Conservation (phyloP, 140 eudicot genomes). For the Senecio squalidus region DNA sequence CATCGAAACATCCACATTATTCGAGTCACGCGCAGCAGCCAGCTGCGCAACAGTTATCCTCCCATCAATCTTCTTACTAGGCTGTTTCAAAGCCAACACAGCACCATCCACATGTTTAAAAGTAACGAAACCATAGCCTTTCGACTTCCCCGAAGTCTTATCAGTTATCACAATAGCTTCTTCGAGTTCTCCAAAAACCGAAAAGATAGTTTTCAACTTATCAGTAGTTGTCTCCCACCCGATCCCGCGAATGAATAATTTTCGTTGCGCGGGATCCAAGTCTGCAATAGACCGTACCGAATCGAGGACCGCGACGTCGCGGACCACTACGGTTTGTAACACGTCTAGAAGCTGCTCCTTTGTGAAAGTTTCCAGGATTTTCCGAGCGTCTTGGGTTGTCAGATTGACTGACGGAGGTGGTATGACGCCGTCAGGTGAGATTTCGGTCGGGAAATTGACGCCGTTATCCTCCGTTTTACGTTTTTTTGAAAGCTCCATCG, state of each 20-base stretch:
- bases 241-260: slow-evolving; percentile 80
- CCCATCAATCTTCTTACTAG: slow-evolving; percentile 89
- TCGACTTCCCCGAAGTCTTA: slow-evolving; percentile 50
- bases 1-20: slow-evolving; percentile 39
- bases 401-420: slow-evolving; percentile 16
- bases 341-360: slow-evolving; percentile 58
- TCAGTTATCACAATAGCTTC: slow-evolving; percentile 79
- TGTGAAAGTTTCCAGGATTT: slow-evolving; percentile 57
- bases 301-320: slow-evolving; percentile 47
- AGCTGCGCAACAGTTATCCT: slow-evolving; percentile 76
- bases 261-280: slow-evolving; percentile 55
- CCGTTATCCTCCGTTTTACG: neutral
- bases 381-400: slow-evolving; percentile 54
- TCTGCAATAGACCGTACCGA: slow-evolving; percentile 66
- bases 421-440: slow-evolving; percentile 7
- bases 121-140: slow-evolving; percentile 88
- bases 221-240: slow-evolving; percentile 84
- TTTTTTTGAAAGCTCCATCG: neutral
- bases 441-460: slow-evolving; percentile 15
- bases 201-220: slow-evolving; percentile 45
- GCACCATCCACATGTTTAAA: slow-evolving; percentile 80
- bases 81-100: slow-evolving; percentile 54
- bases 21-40: slow-evolving; percentile 51
- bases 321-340: slow-evolving; percentile 54
- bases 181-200: slow-evolving; percentile 57